Evolutionary conservation across 2,329 filamentous ascomycete species (phyloP).

Genomic region (Botrytis fabae): DNA sequence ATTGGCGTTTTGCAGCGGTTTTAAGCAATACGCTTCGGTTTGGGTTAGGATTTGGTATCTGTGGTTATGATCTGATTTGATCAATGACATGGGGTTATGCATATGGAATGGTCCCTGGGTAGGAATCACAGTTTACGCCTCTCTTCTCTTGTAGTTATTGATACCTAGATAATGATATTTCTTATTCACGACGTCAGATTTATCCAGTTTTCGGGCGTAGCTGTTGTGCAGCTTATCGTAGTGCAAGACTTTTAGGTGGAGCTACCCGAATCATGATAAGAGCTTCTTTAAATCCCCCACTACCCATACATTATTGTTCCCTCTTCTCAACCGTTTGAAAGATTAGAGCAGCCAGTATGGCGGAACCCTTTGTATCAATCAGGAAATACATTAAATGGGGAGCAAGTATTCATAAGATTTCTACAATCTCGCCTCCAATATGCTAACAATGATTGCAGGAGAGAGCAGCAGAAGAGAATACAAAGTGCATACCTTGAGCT

Average conservation of each 20-base stretch:
- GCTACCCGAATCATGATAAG: constrained; percentile 4
- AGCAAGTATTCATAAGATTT: constrained; percentile 26
- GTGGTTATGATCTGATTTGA: constrained; percentile 7
- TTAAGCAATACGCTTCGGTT: neutral
- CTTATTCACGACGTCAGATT: constrained; percentile 49
- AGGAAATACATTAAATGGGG: constrained; percentile 37
- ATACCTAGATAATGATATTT: constrained; percentile 18
- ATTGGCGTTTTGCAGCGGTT: constrained; percentile 16
- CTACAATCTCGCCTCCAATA: neutral
- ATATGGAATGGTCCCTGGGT: neutral
- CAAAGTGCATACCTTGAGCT: constrained; percentile 26
- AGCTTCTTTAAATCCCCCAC: constrained; percentile 12
- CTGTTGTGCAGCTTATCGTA: constrained; percentile 4
- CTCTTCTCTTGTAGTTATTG: constrained; percentile 29
- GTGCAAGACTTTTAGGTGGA: constrained; percentile 2
- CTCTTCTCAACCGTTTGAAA: neutral
- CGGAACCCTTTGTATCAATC: constrained; percentile 31
- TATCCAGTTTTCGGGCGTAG: neutral
- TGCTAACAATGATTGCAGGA: constrained; percentile 27
- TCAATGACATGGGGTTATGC: neutral
- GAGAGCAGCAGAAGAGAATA: constrained; percentile 31
- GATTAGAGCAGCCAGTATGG: neutral
- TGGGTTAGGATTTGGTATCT: constrained; percentile 2
- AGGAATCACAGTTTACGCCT: constrained; percentile 7
- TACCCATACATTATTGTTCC: neutral